phyloP scores from a whole-genome alignment of 495 filamentous ascomycete genomes.

The Viridothelium virens region DNA sequence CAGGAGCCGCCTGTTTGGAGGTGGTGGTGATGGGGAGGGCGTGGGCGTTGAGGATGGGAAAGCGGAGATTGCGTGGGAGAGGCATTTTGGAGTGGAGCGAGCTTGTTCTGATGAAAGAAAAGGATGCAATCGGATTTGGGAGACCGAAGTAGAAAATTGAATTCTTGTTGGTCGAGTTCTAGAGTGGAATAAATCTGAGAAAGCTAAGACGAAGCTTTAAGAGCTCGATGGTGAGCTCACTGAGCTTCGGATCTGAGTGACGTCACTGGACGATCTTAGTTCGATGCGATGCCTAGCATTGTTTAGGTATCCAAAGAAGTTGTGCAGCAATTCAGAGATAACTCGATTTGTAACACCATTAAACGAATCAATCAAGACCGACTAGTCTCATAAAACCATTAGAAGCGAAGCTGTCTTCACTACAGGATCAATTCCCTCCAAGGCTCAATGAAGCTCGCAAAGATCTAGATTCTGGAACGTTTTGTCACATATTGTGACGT shows the following conservation, averaged over 20 bases:
- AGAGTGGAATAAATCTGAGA: not conserved
- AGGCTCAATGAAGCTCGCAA: too few species aligned
- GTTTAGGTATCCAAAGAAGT: too few species aligned
- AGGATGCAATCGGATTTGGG: not conserved
- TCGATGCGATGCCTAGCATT: not conserved
- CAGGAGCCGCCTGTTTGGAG: too few species aligned
- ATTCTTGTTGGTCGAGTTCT: not conserved
- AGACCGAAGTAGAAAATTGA: not conserved
- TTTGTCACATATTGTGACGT: too few species aligned
- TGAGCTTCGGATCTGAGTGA: not conserved
- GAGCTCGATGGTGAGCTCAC: not conserved
- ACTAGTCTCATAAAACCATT: too few species aligned
- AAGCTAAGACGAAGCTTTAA: not conserved
- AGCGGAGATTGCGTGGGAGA: conserved; percentile 3
- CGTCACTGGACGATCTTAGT: not conserved
- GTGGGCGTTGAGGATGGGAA: conserved; percentile 7
- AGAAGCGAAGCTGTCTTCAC: too few species aligned
- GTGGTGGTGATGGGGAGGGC: not conserved
- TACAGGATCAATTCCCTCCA: too few species aligned
- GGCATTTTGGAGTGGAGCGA: not conserved
- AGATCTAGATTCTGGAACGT: too few species aligned
- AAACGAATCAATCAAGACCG: too few species aligned
- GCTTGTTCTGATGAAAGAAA: not conserved
- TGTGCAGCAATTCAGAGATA: too few species aligned
- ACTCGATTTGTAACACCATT: too few species aligned